A percentile compares a stretch with the other conserved stretches of the same genome.
These are phyloP conservation scores for Alternaria atra DNA, from an alignment of 2,329 filamentous ascomycete species.

Conservation along the genomic window DNA sequence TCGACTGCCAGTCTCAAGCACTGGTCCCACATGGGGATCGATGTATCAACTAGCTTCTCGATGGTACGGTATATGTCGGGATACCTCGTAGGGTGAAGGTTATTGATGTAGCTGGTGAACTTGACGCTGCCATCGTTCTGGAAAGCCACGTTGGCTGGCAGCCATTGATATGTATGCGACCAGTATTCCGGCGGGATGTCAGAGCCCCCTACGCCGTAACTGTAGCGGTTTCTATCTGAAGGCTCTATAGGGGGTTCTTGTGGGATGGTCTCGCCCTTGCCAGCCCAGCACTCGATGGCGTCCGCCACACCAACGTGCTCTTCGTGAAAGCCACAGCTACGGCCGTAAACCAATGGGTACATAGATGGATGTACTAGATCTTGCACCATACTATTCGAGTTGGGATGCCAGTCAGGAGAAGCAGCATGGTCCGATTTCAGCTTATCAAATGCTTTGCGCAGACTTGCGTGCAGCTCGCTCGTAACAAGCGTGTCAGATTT, in stretches of 20 bases:
- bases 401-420: slow-evolving; percentile 66
- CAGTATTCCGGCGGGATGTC: slow-evolving; percentile 26
- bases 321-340: slow-evolving; percentile 53
- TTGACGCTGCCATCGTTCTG: slow-evolving; percentile 41
- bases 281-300: slow-evolving; percentile 38
- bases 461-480: slow-evolving; percentile 48
- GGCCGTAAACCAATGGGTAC: slow-evolving; percentile 67
- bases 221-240: not conserved
- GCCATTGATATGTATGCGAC: slow-evolving; percentile 54
- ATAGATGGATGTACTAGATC: slow-evolving; percentile 72
- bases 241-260: not conserved
- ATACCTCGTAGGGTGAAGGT: slow-evolving; percentile 57
- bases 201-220: slow-evolving; percentile 10
- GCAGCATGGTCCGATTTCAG: slow-evolving; percentile 59
- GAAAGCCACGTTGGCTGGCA: slow-evolving; percentile 62
- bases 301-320: slow-evolving; percentile 40
- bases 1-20: slow-evolving; percentile 16
- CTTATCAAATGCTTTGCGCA: slow-evolving; percentile 56
- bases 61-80: slow-evolving; percentile 29
- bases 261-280: slow-evolving; percentile 38
- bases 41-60: slow-evolving; percentile 29
- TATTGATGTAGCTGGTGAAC: slow-evolving; percentile 64
- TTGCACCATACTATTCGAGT: slow-evolving; percentile 64
- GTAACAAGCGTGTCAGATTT: slow-evolving; percentile 64
- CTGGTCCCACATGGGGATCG: slow-evolving; percentile 36